These are phyloP conservation scores for Oenanthe javanica DNA, from an alignment of 140 eudicot species.

Conservation along the genomic window DNA sequence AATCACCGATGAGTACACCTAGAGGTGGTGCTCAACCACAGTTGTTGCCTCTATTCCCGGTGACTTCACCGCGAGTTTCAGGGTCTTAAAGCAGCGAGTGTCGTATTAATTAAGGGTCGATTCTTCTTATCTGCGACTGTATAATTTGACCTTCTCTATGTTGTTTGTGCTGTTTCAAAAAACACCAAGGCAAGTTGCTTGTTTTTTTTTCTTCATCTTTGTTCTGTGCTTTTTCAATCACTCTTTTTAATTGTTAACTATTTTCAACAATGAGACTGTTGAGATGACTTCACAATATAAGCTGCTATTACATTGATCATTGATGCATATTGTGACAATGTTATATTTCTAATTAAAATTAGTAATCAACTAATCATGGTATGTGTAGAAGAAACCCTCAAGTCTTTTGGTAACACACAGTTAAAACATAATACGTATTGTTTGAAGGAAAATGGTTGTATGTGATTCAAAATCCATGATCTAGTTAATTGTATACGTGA, in stretches of 20 bases:
- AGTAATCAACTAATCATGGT: too few relatives aligned
- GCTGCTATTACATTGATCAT: background rate
- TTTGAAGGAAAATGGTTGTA: too few relatives aligned
- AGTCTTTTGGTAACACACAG: too few relatives aligned
- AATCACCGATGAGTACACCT: conserved; percentile 62
- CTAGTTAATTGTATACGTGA: too few relatives aligned
- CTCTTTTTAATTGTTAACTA: background rate
- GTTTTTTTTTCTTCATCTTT: background rate
- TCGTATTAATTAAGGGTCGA: background rate
- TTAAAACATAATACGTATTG: too few relatives aligned
- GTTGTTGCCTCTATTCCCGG: conserved; percentile 74
- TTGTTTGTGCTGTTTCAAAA: background rate
- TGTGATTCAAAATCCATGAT: too few relatives aligned
- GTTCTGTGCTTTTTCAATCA: background rate
- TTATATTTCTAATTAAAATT: too few relatives aligned
- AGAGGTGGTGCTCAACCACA: conserved; percentile 53
- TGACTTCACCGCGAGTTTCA: conserved; percentile 70
- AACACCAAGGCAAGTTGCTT: background rate
- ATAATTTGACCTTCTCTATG: background rate
- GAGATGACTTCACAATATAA: background rate
- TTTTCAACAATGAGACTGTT: background rate
- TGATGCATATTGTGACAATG: too few relatives aligned
- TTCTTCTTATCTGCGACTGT: background rate
- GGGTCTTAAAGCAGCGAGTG: conserved; percentile 19
- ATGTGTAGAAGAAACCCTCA: too few relatives aligned